Conservation (phyloP, 495 filamentous ascomycete genomes). For the Neurospora terricola region DNA sequence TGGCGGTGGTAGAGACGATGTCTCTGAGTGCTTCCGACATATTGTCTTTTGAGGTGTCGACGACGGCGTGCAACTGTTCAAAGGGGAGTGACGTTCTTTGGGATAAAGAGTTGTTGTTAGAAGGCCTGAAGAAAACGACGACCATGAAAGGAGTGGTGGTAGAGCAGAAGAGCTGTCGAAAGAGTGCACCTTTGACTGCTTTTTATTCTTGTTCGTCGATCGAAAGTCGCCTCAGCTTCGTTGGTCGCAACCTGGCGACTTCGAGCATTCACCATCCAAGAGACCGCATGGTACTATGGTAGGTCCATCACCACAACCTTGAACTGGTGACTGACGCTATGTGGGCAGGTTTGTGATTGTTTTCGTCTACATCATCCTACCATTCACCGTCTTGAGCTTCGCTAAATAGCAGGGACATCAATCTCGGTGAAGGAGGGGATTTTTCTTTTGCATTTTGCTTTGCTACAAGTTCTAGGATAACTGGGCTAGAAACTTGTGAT, state of each 20-base stretch:
- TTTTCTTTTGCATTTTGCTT: background rate
- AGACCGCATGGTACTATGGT: background rate
- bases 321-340: background rate
- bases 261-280: background rate
- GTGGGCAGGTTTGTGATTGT: background rate
- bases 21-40: background rate
- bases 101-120: background rate
- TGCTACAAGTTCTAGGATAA: background rate
- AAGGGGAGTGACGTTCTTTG: background rate
- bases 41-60: background rate
- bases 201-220: background rate
- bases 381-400: too few relatives aligned
- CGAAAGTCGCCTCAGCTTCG: background rate
- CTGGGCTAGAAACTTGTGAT: background rate
- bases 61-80: background rate
- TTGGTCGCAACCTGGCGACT: background rate
- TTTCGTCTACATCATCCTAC: too few relatives aligned
- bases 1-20: background rate
- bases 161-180: background rate
- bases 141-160: background rate
- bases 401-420: too few relatives aligned
- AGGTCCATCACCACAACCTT: background rate
- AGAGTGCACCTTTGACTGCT: background rate
- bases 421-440: too few relatives aligned
- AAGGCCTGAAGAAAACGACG: background rate